These are phyloP conservation scores for Pinus tabuliformis DNA, from an alignment of 75 land plant genomes.

Conservation along the genomic window DNA sequence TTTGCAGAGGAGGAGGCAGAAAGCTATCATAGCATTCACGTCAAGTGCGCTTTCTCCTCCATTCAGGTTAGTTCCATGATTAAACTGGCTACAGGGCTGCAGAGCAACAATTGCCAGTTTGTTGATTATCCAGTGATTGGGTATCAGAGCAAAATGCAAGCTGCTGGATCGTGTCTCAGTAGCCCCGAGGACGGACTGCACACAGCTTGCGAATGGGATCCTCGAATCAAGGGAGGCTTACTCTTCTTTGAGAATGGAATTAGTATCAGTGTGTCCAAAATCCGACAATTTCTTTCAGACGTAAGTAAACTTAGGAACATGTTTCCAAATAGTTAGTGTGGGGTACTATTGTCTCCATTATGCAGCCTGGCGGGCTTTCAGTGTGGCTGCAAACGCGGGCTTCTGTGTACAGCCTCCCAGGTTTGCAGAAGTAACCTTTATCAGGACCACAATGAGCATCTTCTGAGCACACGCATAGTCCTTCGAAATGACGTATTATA, in stretches of 20 bases:
- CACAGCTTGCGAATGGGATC: constrained; percentile 14
- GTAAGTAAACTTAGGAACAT: constrained; percentile 8
- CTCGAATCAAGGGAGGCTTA: no score
- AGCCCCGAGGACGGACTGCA: not conserved
- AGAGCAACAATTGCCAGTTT: constrained; percentile 17
- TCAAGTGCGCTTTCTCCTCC: constrained; percentile 10
- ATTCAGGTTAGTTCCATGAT: not conserved
- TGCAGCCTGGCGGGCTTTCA: no score
- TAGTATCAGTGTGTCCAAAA: no score
- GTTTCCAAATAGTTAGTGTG: constrained; percentile 9
- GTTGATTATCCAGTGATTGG: constrained; percentile 38
- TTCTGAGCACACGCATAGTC: constrained; percentile 20
- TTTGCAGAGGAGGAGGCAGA: constrained; percentile 28
- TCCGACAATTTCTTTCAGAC: not conserved
- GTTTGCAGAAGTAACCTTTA: constrained; percentile 16
- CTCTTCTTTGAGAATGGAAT: no score
- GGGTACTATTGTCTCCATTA: no score
- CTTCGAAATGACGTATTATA: no score
- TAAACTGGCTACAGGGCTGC: constrained; percentile 6
- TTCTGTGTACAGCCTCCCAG: constrained; percentile 16
- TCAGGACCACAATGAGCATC: constrained; percentile 30
- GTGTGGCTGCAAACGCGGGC: no score
- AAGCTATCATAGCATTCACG: not conserved
- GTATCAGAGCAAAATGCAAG: constrained; percentile 22
- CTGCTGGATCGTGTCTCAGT: constrained; percentile 15